These are phyloP conservation scores for Microbotryum intermedium DNA, from an alignment of 1,284 basidiomycete species.

Conservation along the genomic window DNA sequence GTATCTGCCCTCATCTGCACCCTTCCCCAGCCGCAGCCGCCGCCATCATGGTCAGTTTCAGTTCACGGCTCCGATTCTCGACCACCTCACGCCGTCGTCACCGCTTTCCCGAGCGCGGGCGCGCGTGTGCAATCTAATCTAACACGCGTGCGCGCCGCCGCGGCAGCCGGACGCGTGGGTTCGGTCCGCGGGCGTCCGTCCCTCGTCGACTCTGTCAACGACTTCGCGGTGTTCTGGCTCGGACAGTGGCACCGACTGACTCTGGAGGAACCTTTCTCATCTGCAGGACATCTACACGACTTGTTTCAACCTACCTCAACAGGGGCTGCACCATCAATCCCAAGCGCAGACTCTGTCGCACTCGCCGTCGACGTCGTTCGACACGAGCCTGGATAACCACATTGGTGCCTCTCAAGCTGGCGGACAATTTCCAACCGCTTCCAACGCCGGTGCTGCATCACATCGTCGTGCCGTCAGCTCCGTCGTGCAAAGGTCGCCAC, in stretches of 20 bases:
- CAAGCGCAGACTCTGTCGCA: conserved; percentile 29
- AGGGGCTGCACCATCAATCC: conserved; percentile 44
- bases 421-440: background rate
- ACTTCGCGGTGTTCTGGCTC: background rate
- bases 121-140: no score
- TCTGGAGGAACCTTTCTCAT: conserved; percentile 43
- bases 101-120: no score
- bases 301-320: conserved; percentile 76
- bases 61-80: no score
- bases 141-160: no score
- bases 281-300: conserved; percentile 76
- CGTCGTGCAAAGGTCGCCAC: background rate
- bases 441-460: background rate
- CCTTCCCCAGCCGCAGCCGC: no score
- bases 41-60: no score
- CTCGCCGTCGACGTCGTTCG: conserved; percentile 21
- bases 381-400: conserved; percentile 12
- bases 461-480: background rate
- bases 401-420: background rate
- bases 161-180: no score
- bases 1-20: no score
- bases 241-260: background rate
- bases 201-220: no score
- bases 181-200: no score
- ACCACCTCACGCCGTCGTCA: no score